Evolutionary conservation across 441 rosid species (phyloP).

Genomic region (Bruguiera hainesii): DNA sequence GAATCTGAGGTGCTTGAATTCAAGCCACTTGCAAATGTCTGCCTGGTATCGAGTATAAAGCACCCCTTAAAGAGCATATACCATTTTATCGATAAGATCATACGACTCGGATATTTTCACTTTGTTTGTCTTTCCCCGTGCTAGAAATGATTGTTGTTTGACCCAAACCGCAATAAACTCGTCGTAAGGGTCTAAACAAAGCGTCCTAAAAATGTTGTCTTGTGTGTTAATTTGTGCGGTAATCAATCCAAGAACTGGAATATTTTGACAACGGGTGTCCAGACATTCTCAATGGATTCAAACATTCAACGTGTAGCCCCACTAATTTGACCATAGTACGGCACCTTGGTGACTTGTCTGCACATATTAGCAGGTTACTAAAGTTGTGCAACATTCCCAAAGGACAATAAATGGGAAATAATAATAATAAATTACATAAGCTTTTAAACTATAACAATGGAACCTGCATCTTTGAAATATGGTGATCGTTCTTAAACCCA

Average conservation of each 20-base stretch:
- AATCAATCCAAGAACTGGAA: constrained; percentile 8
- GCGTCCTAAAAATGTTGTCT: background rate
- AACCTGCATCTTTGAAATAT: too few relatives aligned
- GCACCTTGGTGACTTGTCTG: constrained; percentile 4
- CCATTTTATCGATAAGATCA: too few relatives aligned
- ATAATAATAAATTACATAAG: too few relatives aligned
- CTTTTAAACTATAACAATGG: too few relatives aligned
- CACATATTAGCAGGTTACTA: background rate
- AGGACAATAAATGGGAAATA: background rate
- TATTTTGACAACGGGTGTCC: constrained; percentile 11
- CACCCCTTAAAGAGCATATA: too few relatives aligned
- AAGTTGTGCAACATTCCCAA: background rate
- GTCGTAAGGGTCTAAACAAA: constrained; percentile 3
- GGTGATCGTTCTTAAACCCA: too few relatives aligned
- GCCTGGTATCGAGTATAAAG: too few relatives aligned
- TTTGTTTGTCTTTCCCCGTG: background rate
- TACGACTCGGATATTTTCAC: background rate
- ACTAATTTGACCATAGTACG: constrained; percentile 20
- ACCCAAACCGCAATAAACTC: background rate
- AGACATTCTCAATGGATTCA: constrained; percentile 20
- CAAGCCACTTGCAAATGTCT: too few relatives aligned
- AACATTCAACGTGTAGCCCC: constrained; percentile 16
- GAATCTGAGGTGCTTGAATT: too few relatives aligned
- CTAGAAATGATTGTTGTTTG: constrained; percentile 7
- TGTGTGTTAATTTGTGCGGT: background rate